phyloP scores from a whole-genome alignment of 2,329 filamentous ascomycete species.

The Chrysoporthe cubensis region DNA sequence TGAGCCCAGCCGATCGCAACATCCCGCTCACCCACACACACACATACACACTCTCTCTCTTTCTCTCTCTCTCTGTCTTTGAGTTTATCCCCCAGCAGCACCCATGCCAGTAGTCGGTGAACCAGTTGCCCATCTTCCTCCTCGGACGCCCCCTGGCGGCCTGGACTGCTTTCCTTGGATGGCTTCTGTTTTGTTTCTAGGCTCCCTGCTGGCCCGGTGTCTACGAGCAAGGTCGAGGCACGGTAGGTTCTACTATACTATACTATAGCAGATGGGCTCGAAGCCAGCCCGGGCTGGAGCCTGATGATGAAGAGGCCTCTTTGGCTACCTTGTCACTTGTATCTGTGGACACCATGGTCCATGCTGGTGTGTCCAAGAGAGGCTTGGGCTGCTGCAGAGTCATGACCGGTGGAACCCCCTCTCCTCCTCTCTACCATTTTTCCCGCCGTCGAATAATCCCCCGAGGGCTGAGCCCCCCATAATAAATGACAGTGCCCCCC shows the following conservation, averaged over 20 bases:
- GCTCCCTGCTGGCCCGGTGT: background rate
- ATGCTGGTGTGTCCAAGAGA: slow-evolving; percentile 2
- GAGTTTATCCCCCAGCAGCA: background rate
- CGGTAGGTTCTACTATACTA: background rate
- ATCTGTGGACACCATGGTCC: slow-evolving; percentile 17
- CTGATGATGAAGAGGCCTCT: background rate
- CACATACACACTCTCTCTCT: background rate
- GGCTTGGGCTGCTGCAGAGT: slow-evolving; percentile 11
- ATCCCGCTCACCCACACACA: slow-evolving; percentile 18
- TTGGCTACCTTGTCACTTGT: slow-evolving; percentile 14
- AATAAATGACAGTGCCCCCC: slow-evolving; percentile 23
- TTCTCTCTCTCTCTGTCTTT: background rate
- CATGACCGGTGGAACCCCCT: slow-evolving; percentile 16
- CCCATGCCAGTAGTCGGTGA: background rate
- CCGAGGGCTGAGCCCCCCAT: slow-evolving; percentile 16
- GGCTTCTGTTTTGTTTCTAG: background rate
- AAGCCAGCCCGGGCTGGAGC: background rate
- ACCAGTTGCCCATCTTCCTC: background rate
- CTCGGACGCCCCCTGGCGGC: background rate
- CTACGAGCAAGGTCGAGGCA: background rate
- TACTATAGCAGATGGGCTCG: background rate
- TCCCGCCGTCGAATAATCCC: slow-evolving; percentile 3
- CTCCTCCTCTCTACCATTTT: slow-evolving; percentile 14
- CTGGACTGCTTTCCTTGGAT: background rate
- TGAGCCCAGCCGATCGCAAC: slow-evolving; percentile 17